Base-by-base conservation (phyloP, 2,329 filamentous ascomycete genomes). In the Rhynchosporium graminicola region DNA sequence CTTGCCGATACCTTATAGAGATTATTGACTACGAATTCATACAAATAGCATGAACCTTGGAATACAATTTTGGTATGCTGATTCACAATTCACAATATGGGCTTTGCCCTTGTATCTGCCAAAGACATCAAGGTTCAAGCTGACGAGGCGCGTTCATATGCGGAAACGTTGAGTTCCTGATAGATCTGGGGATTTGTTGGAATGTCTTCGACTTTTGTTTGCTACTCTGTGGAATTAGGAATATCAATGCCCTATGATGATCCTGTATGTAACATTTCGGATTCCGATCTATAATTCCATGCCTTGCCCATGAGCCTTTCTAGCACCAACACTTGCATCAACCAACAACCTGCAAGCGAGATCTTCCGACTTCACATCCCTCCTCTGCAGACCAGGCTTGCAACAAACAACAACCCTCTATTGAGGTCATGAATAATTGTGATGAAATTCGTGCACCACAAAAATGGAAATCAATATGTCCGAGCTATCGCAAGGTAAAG, bases 401-500 rank as follows among this genome's bases (percentile, higher is more conserved):
- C 54, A 15, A 15, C 26, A 43, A 33, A 31, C 40, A 57, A 45
- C 26, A 26, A 8, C 10, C 40, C 20, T 29, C 12, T 28, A 6
- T 42, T 29, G 43, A 50, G 31, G 43, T 26, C 33, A 36, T 36
- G 9, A 10, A 36, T 36, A 36, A 29, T 31, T 40, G 10, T 10
- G 20, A 40, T 20, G 40, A 55, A 33, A 40, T 42, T 54, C 43
- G 38, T 55, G 40, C 46, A 56, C 33, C 43, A 47, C 58, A 57
- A 66, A 51, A 40, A 73, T 74, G 72, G 63, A 67, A 62, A 63
- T 48, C 46, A 67, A 72, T 31, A 26, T 69, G 54, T 59, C 43
- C 64, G 60, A 62, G 38, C 59, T 73, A 52, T 67, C 68, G 40
- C 61, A 70, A 63, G 64, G 72, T 71, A 64, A 64, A 65, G 28